Evolutionary conservation across 495 filamentous ascomycete genomes (phyloP), one percentile per base, ranked within the genome.

Genomic region (Penicillium lividum): DNA sequence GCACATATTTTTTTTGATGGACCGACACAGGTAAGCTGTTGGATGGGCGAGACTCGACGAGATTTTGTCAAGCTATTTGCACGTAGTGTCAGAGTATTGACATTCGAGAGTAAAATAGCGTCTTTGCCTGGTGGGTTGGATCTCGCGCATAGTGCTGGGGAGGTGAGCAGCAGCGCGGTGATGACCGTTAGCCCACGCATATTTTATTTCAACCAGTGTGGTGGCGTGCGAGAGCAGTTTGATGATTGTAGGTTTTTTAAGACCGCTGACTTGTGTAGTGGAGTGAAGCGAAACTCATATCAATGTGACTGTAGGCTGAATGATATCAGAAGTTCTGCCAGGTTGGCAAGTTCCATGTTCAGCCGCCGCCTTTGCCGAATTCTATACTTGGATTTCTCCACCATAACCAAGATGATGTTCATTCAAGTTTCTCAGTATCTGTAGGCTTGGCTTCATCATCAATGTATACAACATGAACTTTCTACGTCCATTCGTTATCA

Each of bases 1-100:
- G 76, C 74, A 63, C 77, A 80, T 49, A 75, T 68, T 62, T 78
- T 72, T 27, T 79, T 82, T 13, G 78, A 82, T 38, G 86, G 82
- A 11, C 92, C 92, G 57, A 87, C 73, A 79, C 94, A 98, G 64
- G 76, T 83, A n/a, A 97, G 80, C 74, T 90, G 94, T 0, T 91
- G 91, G 48, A 95, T 80, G 6, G 94, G 73, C 22, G 89, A 63
- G 6, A 93, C 84, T 54, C 94, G 91, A 5, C 92, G 88, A 62
- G 88, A 79, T 38, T 83, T 84, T 0, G 94, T 98, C 49, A 80
- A 73, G 51, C 75, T 64, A 63, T 78, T 77, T 45, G 72, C 78
- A 48, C 82, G 84, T 7, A 98, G 82, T 0, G 93, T 98, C 2
- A 98, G 81, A 51, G 85, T 78, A 58, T 89, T 80, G 44, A 98